phyloP scores from a whole-genome alignment of 1,139 yeast genomes.

The Geotrichum fermentans region DNA sequence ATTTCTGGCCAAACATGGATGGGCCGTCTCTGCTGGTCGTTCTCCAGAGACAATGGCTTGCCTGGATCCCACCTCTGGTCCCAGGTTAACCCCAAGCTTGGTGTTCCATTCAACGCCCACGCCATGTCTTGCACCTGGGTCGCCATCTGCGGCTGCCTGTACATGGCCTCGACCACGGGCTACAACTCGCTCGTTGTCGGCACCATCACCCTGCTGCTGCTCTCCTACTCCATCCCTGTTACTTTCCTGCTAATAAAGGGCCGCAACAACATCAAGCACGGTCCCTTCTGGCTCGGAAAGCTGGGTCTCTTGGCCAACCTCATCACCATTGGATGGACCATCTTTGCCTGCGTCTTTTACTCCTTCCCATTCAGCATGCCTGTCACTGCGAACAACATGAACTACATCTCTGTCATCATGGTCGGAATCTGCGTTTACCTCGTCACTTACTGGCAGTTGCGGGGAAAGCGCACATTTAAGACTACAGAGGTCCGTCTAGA shows the following conservation, averaged over 20 bases:
- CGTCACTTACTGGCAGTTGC: conserved; percentile 11
- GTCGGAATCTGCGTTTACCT: conserved; percentile 14
- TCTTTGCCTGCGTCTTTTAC: conserved; percentile 54
- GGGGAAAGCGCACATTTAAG: conserved; percentile 11
- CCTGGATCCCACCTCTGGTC: conserved; percentile 49
- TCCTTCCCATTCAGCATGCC: conserved; percentile 74
- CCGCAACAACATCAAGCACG: conserved; percentile 56
- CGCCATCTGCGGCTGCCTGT: conserved; percentile 48
- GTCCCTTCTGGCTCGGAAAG: conserved; percentile 66
- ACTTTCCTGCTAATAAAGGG: conserved; percentile 52
- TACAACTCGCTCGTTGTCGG: conserved; percentile 55
- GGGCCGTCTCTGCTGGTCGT: conserved; percentile 72
- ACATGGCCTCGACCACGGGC: conserved; percentile 52
- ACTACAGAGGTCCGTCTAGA: conserved; percentile 1
- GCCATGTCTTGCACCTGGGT: conserved; percentile 47
- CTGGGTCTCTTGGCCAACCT: conserved; percentile 57
- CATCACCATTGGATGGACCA: conserved; percentile 57
- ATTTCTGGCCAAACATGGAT: conserved; percentile 74
- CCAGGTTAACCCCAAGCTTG: conserved; percentile 43
- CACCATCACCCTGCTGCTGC: conserved; percentile 49
- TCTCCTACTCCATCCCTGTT: conserved; percentile 50
- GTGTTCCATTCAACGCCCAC: conserved; percentile 53
- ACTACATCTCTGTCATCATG: conserved; percentile 61
- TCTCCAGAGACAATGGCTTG: conserved; percentile 61
- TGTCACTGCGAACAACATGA: conserved; percentile 60